Conservation (phyloP, 2,329 filamentous ascomycete species). For the Harringtonia lauricola region DNA sequence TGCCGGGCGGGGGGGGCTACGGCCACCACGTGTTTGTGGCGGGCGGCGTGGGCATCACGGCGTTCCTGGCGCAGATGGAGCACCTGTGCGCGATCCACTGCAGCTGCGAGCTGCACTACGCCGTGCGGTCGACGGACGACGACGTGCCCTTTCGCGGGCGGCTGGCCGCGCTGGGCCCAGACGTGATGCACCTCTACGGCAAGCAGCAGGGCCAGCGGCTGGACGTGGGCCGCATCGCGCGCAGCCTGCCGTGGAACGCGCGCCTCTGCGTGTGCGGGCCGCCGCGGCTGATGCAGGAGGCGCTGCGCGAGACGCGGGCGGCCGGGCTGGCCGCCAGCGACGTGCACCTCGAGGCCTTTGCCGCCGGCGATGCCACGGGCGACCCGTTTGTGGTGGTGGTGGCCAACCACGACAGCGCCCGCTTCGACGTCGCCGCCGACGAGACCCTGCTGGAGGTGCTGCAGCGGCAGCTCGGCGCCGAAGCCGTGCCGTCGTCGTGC, state of each 20-base stretch:
- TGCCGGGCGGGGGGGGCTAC: slow-evolving; percentile 32
- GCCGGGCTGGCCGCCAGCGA: slow-evolving; percentile 35
- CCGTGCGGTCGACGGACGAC: slow-evolving; percentile 31
- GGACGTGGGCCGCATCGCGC: slow-evolving; percentile 35
- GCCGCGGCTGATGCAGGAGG: slow-evolving; percentile 41
- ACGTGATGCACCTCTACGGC: slow-evolving; percentile 37
- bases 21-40: slow-evolving; percentile 52
- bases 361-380: slow-evolving; percentile 34
- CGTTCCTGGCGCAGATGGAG: slow-evolving; percentile 42
- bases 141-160: slow-evolving; percentile 45
- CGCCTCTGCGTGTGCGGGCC: slow-evolving; percentile 54
- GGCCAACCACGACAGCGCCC: slow-evolving; percentile 23
- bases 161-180: slow-evolving; percentile 26
- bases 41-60: slow-evolving; percentile 56
- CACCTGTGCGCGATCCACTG: slow-evolving; percentile 31
- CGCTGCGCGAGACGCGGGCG: slow-evolving; percentile 26
- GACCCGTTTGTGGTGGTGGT: slow-evolving; percentile 50
- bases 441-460: slow-evolving; percentile 40
- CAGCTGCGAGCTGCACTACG: slow-evolving; percentile 46
- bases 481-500: slow-evolving; percentile 35
- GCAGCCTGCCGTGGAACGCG: slow-evolving; percentile 36
- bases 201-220: slow-evolving; percentile 37
- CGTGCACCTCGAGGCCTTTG: slow-evolving; percentile 51
- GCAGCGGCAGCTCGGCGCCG: slow-evolving; percentile 26
- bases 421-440: slow-evolving; percentile 34